Conservation (phyloP, 495 filamentous ascomycete species). For the Astrocystis sublimbata region DNA sequence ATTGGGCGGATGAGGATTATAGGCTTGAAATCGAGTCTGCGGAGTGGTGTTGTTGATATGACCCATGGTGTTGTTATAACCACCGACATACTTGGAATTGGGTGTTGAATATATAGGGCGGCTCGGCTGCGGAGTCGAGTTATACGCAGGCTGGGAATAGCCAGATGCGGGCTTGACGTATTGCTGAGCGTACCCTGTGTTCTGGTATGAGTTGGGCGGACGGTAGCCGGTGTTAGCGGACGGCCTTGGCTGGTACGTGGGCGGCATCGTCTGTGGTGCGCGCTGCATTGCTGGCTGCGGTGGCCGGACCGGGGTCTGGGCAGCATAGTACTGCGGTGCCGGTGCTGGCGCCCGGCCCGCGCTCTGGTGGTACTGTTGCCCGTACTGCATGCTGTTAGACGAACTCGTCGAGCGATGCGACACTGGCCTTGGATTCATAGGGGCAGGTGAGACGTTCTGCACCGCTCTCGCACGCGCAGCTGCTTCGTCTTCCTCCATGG, state of each 20-base stretch:
- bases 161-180: constrained; percentile 29
- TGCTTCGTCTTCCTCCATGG: constrained; percentile 83
- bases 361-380: constrained; percentile 40
- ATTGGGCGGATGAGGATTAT: constrained; percentile 34
- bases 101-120: constrained; percentile 33
- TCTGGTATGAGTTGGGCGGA: constrained; percentile 28
- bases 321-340: constrained; percentile 39
- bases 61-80: constrained; percentile 43
- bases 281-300: constrained; percentile 28
- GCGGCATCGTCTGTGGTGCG: constrained; percentile 31
- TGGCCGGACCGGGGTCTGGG: constrained; percentile 44
- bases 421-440: constrained; percentile 36
- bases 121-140: constrained; percentile 27
- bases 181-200: constrained; percentile 33
- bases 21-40: constrained; percentile 31
- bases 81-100: constrained; percentile 33
- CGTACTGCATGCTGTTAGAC: constrained; percentile 34
- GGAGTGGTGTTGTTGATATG: constrained; percentile 31
- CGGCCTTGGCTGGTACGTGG: constrained; percentile 33
- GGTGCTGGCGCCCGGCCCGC: constrained; percentile 38
- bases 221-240: constrained; percentile 31
- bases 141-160: constrained; percentile 38
- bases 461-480: constrained; percentile 40
- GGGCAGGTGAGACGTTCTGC: constrained; percentile 32
- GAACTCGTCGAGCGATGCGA: constrained; percentile 43